Evolutionary conservation across 1,139 yeast genomes (phyloP), one percentile per base, ranked within the genome.

Genomic region (Arxiozyma bovina): DNA sequence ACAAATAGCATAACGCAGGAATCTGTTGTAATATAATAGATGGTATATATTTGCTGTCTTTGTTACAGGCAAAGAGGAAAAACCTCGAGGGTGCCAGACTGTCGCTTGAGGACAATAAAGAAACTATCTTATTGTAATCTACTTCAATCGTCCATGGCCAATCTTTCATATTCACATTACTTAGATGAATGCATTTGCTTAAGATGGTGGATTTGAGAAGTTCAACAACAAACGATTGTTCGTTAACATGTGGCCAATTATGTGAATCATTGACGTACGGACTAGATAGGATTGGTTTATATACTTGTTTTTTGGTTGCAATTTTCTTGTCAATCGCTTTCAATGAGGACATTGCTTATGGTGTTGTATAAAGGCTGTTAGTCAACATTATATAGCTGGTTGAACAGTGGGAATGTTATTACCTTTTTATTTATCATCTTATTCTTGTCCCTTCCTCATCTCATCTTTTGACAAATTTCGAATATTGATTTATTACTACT

Each of bases 201-300:
- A 65, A 53, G n/a, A 66, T 57, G 17, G 57, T 57, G 17, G 57
- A 55, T 45, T 61, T 57, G 23, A 65, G 48, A 49, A 64, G 54
- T 48, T 65, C 63, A 52, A 63, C 55, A 11, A 66, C 62, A 12
- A 65, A 48, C 17, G 55, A 57, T 50, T 63, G 70, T 41, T 67
- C 67, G 3, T 53, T 48, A 3, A 68, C 69, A 42, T 53, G 64
- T 12, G 71, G 71, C 67, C 69, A 68, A 46, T 56, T 45, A 34
- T 58, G 57, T 1, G 58, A 57, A 48, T 66, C 69, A 45, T 63
- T 61, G 4, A 64, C 62, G 56, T 59, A 67, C 12, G 71, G 70
- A 45, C 63, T 63, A 12, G 65, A 64, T 27, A 68, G 56, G 7
- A 68, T 57, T 1, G 71, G 67, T 56, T 61, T 63, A 54, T 67